Evolutionary conservation across 768 basidiomycete species (phyloP), one percentile per base, ranked within the genome.

Genomic region (Mycena metata): DNA sequence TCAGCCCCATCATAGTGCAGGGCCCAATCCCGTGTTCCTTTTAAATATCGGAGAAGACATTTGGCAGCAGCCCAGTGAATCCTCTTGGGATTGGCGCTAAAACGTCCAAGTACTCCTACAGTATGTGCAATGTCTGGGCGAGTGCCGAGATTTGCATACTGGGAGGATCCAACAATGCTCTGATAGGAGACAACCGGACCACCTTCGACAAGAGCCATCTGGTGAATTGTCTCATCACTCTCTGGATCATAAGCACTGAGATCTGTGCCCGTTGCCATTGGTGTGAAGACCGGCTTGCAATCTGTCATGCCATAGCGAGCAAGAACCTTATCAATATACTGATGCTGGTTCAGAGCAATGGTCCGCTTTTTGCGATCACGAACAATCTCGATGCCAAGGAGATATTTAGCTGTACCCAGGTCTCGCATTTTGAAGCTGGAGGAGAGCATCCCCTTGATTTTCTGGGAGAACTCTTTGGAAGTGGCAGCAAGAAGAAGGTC

Each of bases 381-480:
- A 4, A 13, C 16, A 8, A 55, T 21, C n/a, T 55, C 35, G 2
- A 55, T 39, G 0, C 54, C 57, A 13, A 59, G 57, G 1, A 59
- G 24, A 30, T n/a, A 59, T 59, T 26, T n/a, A 3, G 57, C 57
- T 2, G 6, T 11, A 12, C 57, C 57, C 17, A 59, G 43, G 30
- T 59, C 57, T 17, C 57, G 57, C 57, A 59, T 59, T n/a, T 59
- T 59, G 30, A 59, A 59, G 2, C 30, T 59, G 1, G 42, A 46
- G 0, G 57, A 3, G 0, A 59, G 43, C 6, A 46, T 5, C 9
- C 17, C 19, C 9, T 59, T 59, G 1, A 59, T n/a, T n/a, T 33
- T n/a, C 5, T 59, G 30, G 43, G 35, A 33, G 5, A n/a, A 59
- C 3, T 16, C 5, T 7, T 33, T 26, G 0, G 57, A 33, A 2